Base-by-base conservation (phyloP, 306 rosid species). In the Oemleria cerasiformis region DNA sequence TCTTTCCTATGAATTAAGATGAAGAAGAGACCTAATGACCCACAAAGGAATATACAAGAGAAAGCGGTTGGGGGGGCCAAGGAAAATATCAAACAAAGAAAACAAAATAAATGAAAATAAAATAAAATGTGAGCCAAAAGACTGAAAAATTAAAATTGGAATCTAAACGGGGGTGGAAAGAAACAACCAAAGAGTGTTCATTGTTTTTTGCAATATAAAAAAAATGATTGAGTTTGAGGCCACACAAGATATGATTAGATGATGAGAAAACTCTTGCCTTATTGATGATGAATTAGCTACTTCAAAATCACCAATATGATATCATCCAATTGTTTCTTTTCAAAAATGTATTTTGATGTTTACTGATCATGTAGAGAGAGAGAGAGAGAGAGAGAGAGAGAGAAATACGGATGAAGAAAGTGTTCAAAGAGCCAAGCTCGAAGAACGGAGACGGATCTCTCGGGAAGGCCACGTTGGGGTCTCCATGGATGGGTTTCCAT, bases 401-500 rank as follows among this genome's bases (percentile, higher is more conserved):
- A 40, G 50, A 59, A 11, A 71, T 88, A 93, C 98, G 98, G 98
- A 74, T 93, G 97, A 79, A 93, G 92, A 83, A 93, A 93, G 85
- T 93, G 98, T 72, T 93, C 98, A 41, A 93, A 93, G 20, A 93
- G 98, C 98, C 98, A 93, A 63, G 98, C 96, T 0, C 98, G 77
- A 6, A 93, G 97, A 56, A 93, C 77, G 0, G 98, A 90, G 65
- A 93, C 98, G 4, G 98, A 89, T 7, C 97, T 76, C 44, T 93
- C 97, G 0, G 98, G 98, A 39, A 93, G 98, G 77, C 98, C 98
- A 16, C 98, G 98, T 68, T 93, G 98, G 47, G 98, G 98, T 34
- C 98, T 78, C 98, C 98, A 93, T 1, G 99, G 99, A 70, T 95
- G 99, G 10, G 75, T 86, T 67, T 95, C 99, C 96, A 95, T 91